Conservation (phyloP, 2,329 filamentous ascomycete genomes). For the Neopestalotiopsis clavispora region DNA sequence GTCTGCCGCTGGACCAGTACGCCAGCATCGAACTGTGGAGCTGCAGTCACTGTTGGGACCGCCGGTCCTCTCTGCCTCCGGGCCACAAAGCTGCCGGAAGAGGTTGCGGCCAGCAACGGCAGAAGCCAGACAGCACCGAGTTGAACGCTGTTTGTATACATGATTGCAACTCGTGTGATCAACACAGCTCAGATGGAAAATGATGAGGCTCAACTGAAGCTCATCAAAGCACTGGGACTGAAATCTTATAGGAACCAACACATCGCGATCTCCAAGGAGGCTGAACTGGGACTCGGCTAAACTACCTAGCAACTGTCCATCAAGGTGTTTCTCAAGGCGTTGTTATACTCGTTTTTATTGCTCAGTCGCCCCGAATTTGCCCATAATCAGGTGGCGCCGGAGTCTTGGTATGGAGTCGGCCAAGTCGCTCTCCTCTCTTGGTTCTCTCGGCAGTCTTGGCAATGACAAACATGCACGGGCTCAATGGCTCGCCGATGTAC, state of each 20-base stretch:
- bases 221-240: background rate
- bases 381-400: background rate
- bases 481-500: background rate
- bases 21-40: background rate
- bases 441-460: background rate
- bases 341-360: background rate
- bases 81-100: background rate
- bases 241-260: background rate
- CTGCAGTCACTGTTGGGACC: background rate
- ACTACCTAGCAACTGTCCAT: background rate
- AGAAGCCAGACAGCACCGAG: background rate
- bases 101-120: background rate
- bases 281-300: background rate
- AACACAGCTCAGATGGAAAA: background rate
- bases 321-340: constrained; percentile 4
- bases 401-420: background rate
- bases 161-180: background rate
- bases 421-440: background rate
- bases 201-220: background rate
- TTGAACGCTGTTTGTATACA: background rate
- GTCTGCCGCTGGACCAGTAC: background rate
- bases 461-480: background rate
- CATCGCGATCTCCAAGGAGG: background rate
- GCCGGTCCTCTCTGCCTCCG: background rate
- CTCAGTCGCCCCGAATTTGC: background rate